Base-by-base conservation (phyloP, 179 eudicot genomes). In the Monotropa hypopitys region DNA sequence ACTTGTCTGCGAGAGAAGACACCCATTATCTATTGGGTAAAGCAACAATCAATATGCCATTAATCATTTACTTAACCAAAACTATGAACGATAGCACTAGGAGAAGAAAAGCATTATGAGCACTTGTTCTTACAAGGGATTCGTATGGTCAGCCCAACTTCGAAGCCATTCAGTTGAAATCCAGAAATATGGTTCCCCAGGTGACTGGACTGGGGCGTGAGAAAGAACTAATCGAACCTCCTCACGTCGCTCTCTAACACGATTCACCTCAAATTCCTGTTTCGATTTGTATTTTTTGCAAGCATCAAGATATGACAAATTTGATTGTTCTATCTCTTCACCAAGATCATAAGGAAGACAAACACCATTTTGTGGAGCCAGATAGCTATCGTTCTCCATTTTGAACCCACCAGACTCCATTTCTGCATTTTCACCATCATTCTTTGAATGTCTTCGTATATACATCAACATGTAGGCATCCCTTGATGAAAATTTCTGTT, bases 381-480 rank as follows among this genome's bases (percentile, higher is more conserved):
- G 68, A 79, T 77, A 74, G 80, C 80, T 82, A 53, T 73, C 75
- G 57, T 79, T 82, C 80, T 80, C 81, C 84, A 63, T 81, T 71
- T 66, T 53, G 57, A 69, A 68, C 53, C 72, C 84, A 80, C 81
- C 66, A 78, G 80, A 77, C 35, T 75, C 84, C 21, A 32, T 61
- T 49, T 72, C 59, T 16, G 59, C 63, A 28, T 49, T 77, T 71
- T 81, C 84, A 77, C 77, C 84, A 78, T 73, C 79, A 80, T 70
- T 75, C 80, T 84, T 90, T 79, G 84, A 81, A 75, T 77, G 68
- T 78, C 90, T 85, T 75, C 75, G 88, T 68, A 87, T 85, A 83
- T 96, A 96, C 98, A 93, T 96, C 78, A 96, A 87, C 99, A 96
- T 96, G 87, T 96, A 96, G 78, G 98, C 97, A 87, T 96, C 99